These are phyloP conservation scores for Talaromyces thailandensis DNA, from an alignment of 495 filamentous ascomycete species.

Conservation along the genomic window DNA sequence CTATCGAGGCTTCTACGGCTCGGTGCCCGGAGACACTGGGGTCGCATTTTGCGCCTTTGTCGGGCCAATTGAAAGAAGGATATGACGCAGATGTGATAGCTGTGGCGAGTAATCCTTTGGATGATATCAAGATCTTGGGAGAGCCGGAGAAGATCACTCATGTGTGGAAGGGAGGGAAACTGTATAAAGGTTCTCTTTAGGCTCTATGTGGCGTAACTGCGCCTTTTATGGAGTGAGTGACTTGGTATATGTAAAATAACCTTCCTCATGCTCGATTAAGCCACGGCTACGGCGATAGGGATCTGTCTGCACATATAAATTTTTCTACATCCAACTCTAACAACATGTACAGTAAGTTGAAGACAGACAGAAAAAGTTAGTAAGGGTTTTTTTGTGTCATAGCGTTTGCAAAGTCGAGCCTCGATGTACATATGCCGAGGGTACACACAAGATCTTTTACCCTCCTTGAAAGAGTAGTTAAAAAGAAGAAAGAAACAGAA, in stretches of 20 bases:
- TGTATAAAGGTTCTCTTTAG: conserved; percentile 19
- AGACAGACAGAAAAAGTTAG: too few relatives aligned
- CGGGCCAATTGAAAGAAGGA: conserved; percentile 38
- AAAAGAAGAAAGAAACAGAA: too few relatives aligned
- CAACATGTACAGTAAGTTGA: background rate
- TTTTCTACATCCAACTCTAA: background rate
- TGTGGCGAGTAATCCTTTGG: conserved; percentile 31
- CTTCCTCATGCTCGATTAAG: background rate
- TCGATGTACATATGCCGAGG: too few relatives aligned
- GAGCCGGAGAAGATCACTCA: conserved; percentile 30
- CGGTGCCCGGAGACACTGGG: conserved; percentile 36
- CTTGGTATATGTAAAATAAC: background rate
- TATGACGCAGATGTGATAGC: conserved; percentile 43
- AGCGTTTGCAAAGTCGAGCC: too few relatives aligned
- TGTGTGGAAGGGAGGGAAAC: conserved; percentile 39
- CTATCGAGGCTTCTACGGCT: conserved; percentile 44
- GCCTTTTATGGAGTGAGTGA: background rate
- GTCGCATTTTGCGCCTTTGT: conserved; percentile 29
- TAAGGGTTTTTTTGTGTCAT: too few relatives aligned
- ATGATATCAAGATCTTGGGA: conserved; percentile 33
- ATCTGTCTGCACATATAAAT: background rate
- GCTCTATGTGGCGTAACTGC: background rate
- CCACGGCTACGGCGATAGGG: background rate
- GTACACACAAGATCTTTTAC: too few relatives aligned
- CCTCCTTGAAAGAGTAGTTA: too few relatives aligned